phyloP scores from a whole-genome alignment of 2,329 filamentous ascomycete species.

The Diaporthe citri region DNA sequence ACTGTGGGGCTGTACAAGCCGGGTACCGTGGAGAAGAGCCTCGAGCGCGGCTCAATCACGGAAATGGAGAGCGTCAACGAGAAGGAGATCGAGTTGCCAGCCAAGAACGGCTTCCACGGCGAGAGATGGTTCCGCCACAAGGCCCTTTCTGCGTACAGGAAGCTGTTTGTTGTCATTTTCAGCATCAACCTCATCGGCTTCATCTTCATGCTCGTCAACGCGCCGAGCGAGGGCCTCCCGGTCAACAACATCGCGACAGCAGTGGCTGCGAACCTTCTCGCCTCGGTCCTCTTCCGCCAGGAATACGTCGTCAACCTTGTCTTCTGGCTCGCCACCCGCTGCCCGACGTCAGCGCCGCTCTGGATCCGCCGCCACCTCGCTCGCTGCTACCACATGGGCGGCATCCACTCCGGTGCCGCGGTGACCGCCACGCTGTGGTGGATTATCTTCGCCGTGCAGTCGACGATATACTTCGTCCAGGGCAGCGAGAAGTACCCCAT shows the following conservation, averaged over 20 bases:
- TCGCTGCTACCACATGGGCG: conserved; percentile 66
- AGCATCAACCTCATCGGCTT: conserved; percentile 64
- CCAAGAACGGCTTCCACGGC: conserved; percentile 55
- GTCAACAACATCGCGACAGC: conserved; percentile 43
- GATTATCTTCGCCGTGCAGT: conserved; percentile 56
- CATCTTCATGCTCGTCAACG: conserved; percentile 53
- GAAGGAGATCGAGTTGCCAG: conserved; percentile 48
- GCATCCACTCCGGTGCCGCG: conserved; percentile 64
- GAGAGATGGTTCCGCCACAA: conserved; percentile 57
- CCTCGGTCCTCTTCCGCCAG: conserved; percentile 65
- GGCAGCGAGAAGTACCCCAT: conserved; percentile 44
- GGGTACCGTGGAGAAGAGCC: conserved; percentile 41
- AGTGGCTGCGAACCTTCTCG: conserved; percentile 62
- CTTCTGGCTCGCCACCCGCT: conserved; percentile 42
- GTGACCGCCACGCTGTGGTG: conserved; percentile 64
- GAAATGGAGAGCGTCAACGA: conserved; percentile 43
- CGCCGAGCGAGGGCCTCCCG: conserved; percentile 44
- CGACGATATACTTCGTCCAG: conserved; percentile 50
- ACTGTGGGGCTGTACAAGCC: conserved; percentile 19
- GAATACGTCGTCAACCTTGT: conserved; percentile 63
- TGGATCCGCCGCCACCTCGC: conserved; percentile 61
- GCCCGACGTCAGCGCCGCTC: conserved; percentile 60
- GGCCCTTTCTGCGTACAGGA: conserved; percentile 67
- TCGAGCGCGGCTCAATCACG: conserved; percentile 44
- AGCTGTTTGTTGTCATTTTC: conserved; percentile 67